phyloP scores from a whole-genome alignment of 1,284 basidiomycete species.

The Puccinia horiana region DNA sequence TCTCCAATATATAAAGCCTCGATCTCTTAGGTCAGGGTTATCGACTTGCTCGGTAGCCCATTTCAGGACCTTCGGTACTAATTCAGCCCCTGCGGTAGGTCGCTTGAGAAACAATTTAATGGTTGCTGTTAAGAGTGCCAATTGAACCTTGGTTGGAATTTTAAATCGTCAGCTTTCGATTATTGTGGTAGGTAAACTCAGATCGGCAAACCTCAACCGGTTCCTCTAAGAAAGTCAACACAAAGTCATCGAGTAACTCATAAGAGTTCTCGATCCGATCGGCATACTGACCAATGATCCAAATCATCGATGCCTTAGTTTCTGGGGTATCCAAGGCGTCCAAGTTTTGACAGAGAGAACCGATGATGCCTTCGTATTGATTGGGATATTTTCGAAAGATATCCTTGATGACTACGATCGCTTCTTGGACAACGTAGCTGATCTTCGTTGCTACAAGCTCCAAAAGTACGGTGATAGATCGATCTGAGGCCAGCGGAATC shows the following conservation, averaged over 20 bases:
- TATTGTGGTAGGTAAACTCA: background rate
- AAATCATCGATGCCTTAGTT: conserved; percentile 93
- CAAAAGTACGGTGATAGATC: conserved; percentile 83
- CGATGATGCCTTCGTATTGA: conserved; percentile 92
- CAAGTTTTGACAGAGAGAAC: conserved; percentile 84
- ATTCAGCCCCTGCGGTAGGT: conserved; percentile 79
- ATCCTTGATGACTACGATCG: conserved; percentile 95
- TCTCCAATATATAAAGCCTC: conserved; percentile 99
- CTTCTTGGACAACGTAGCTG: conserved; percentile 95
- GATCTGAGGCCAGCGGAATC: conserved; percentile 82
- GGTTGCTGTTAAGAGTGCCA: conserved; percentile 87
- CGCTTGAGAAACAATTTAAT: conserved; percentile 98
- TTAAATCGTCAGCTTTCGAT: too few relatives aligned
- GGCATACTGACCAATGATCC: conserved; percentile 97
- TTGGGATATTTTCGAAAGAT: conserved; percentile 97
- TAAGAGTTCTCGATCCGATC: conserved; percentile 94
- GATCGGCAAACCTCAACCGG: conserved; percentile 71
- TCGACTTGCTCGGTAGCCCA: conserved; percentile 97
- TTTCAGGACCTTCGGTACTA: conserved; percentile 93
- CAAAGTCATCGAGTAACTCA: conserved; percentile 87
- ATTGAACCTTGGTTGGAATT: conserved; percentile 77
- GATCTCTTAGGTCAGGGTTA: conserved; percentile 92
- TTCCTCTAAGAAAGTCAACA: conserved; percentile 90
- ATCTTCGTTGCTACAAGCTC: conserved; percentile 89
- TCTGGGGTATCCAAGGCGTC: conserved; percentile 93